These are phyloP conservation scores for Roridomyces roridus DNA, from an alignment of 768 basidiomycete genomes.

Conservation along the genomic window DNA sequence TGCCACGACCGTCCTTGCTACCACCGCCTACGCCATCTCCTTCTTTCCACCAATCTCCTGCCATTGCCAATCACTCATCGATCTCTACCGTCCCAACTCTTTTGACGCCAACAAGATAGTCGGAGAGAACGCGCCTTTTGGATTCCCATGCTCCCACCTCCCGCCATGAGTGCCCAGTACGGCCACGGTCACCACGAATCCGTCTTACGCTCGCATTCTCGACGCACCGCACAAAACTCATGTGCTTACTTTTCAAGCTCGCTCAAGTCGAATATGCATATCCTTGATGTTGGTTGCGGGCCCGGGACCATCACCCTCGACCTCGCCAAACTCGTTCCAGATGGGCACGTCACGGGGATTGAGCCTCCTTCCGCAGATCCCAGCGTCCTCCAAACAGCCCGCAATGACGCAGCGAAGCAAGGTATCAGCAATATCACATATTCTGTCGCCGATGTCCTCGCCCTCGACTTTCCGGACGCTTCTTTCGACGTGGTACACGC, in stretches of 20 bases:
- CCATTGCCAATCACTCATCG: no score
- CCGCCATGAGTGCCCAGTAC: neutral
- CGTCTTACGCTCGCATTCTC: constrained; percentile 40
- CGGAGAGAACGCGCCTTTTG: no score
- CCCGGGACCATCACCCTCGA: constrained; percentile 57
- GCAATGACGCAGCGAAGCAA: constrained; percentile 30
- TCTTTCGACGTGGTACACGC: constrained; percentile 57
- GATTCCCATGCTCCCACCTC: no score
- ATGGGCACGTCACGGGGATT: constrained; percentile 50
- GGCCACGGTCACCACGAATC: constrained; percentile 30
- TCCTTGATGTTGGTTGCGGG: constrained; percentile 60
- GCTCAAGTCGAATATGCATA: constrained; percentile 41
- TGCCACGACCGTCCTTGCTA: no score
- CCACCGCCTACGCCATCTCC: no score
- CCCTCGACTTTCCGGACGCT: constrained; percentile 43
- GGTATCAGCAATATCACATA: constrained; percentile 47
- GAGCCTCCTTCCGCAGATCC: constrained; percentile 39
- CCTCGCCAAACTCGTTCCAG: constrained; percentile 46
- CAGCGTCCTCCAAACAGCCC: constrained; percentile 44
- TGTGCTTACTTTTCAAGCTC: constrained; percentile 45
- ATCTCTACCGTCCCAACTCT: no score
- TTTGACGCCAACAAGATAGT: no score
- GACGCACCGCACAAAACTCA: constrained; percentile 48
- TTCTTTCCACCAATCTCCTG: no score
- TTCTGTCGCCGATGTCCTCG: constrained; percentile 41